Conservation (phyloP, 164 flowering plant species). For the Umbellularia californica region DNA sequence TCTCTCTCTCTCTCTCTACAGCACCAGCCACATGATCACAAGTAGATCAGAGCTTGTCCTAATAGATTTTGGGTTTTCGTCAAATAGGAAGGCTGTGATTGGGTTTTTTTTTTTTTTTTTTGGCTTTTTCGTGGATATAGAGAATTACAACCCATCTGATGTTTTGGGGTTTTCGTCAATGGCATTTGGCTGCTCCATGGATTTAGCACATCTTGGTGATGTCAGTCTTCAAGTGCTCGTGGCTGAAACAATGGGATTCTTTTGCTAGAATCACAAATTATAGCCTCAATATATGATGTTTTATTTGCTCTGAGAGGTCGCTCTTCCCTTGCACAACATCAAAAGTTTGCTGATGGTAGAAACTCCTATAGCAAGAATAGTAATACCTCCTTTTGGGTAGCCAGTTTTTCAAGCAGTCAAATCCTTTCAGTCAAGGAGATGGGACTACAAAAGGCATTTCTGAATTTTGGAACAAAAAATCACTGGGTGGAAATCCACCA, state of each 20-base stretch:
- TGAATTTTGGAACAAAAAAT: constrained; percentile 44
- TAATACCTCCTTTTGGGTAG: constrained; percentile 23
- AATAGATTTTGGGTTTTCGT: no score
- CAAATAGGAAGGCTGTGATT: no score
- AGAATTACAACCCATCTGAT: no score
- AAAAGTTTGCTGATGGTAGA: constrained; percentile 31
- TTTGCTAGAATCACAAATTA: constrained; percentile 86
- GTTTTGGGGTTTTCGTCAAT: no score
- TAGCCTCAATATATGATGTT: constrained; percentile 74
- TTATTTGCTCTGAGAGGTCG: constrained; percentile 79
- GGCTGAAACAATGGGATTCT: constrained; percentile 99
- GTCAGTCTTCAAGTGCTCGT: constrained; percentile 64
- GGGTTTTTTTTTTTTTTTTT: no score
- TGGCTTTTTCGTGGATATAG: no score
- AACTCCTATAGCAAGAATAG: constrained; percentile 39
- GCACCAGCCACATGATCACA: no score
- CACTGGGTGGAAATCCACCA: constrained; percentile 48
- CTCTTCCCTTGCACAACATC: constrained; percentile 54
- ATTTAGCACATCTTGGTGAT: no score
- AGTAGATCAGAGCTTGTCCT: no score
- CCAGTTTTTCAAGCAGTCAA: constrained; percentile 23
- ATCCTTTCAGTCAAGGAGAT: constrained; percentile 27
- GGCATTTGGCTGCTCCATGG: no score
- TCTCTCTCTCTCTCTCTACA: no score
- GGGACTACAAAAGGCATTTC: constrained; percentile 26